Conservation (phyloP, 108 stramenopile species). For the Skeletonema potamos region DNA sequence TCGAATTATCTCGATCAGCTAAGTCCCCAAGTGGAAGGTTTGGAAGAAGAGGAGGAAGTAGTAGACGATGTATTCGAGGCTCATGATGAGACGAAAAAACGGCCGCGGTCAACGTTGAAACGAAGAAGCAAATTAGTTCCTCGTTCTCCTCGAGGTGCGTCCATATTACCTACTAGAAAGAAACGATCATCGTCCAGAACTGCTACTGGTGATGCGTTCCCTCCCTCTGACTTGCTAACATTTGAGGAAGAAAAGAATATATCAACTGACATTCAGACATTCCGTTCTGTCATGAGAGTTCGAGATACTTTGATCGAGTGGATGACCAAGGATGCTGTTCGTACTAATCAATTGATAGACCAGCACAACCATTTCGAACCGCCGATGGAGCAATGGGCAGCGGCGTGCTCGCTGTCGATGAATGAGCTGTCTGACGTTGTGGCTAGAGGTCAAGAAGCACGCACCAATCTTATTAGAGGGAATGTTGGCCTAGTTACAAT, state of each 20-base stretch:
- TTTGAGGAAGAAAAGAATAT: conserved; percentile 60
- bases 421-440: conserved; percentile 49
- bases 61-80: neutral
- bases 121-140: conserved; percentile 21
- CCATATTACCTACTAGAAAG: conserved; percentile 30
- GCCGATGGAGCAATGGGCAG: conserved; percentile 63
- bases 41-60: neutral
- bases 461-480: conserved; percentile 58
- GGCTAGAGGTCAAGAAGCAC: conserved; percentile 61
- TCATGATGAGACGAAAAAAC: neutral
- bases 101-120: neutral
- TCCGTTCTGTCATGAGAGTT: conserved; percentile 42
- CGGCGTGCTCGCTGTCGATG: conserved; percentile 62
- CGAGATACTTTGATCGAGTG: conserved; percentile 48
- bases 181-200: neutral
- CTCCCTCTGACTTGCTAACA: conserved; percentile 36
- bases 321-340: conserved; percentile 30
- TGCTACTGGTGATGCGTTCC: neutral
- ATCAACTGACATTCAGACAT: conserved; percentile 40
- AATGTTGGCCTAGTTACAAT: conserved; percentile 81
- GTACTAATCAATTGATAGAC: neutral
- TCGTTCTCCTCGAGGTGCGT: conserved; percentile 11
- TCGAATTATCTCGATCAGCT: neutral
- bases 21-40: neutral
- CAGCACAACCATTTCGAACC: conserved; percentile 26